phyloP scores from a whole-genome alignment of 441 rosid species.

The Pelargonium citronellum region DNA sequence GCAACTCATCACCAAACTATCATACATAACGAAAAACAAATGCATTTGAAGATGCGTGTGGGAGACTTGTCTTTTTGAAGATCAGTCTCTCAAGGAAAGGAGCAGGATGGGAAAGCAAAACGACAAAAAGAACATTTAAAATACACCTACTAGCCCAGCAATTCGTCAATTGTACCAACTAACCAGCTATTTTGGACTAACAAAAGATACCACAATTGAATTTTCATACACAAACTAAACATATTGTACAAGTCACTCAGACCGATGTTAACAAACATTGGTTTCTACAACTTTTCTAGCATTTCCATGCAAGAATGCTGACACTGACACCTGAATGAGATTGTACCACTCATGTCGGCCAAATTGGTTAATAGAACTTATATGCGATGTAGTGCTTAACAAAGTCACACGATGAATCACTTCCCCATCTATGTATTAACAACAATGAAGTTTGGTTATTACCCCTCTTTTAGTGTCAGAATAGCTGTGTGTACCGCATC shows the following conservation, averaged over 20 bases:
- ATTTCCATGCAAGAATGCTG: no score
- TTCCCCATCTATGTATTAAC: not conserved
- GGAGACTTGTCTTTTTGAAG: not conserved
- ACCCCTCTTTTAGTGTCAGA: conserved; percentile 95
- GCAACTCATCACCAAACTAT: not conserved
- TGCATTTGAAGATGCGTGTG: no score
- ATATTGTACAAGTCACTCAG: no score
- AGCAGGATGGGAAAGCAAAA: not conserved
- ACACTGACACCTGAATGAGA: no score
- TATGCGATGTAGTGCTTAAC: not conserved
- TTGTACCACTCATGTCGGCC: no score
- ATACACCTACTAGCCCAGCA: not conserved
- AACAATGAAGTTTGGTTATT: conserved; percentile 15
- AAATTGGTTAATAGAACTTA: not conserved
- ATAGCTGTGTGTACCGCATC: conserved; percentile 99
- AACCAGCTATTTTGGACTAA: not conserved
- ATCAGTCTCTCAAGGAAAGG: not conserved
- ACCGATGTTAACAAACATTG: no score
- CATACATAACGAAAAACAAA: not conserved
- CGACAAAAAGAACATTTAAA: not conserved
- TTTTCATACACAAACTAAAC: no score
- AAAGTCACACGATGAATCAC: not conserved
- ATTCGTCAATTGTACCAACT: not conserved
- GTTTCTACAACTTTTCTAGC: no score
- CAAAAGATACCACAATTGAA: no score